Conservation (phyloP, 768 basidiomycete genomes). For the Antrodiella citrinella region DNA sequence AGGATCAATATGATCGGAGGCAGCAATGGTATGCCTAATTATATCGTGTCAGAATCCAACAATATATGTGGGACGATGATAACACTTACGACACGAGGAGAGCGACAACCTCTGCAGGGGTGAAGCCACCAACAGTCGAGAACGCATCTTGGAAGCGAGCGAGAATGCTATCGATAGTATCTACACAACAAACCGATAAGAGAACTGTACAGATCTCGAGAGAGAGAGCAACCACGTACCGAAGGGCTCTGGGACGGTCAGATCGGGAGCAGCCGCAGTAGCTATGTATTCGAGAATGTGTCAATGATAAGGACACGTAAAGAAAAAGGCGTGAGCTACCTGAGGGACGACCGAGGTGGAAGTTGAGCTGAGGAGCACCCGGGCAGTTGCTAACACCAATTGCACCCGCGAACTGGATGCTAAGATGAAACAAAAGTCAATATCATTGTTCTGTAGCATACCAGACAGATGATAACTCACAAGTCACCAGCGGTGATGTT, state of each 20-base stretch:
- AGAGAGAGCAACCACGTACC: neutral
- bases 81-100: slow-evolving; percentile 13
- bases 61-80: too few species aligned
- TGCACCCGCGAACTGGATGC: slow-evolving; percentile 16
- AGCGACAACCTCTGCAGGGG: slow-evolving; percentile 16
- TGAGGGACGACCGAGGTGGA: slow-evolving; percentile 7
- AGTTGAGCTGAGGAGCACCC: slow-evolving; percentile 17
- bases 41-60: too few species aligned
- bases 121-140: slow-evolving; percentile 18
- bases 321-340: neutral
- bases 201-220: neutral
- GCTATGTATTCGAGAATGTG: neutral
- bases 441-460: neutral
- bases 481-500: slow-evolving; percentile 14
- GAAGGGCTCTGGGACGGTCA: slow-evolving; percentile 7
- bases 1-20: slow-evolving; percentile 17
- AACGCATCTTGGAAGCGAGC: slow-evolving; percentile 17
- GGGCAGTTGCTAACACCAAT: slow-evolving; percentile 15
- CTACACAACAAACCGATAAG: neutral
- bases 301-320: neutral
- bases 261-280: slow-evolving; percentile 11
- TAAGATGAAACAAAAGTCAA: neutral
- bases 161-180: slow-evolving; percentile 17
- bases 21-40: slow-evolving; percentile 14
- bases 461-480: slow-evolving; percentile 7